phyloP scores from a whole-genome alignment of 495 filamentous ascomycete genomes.

The Hyphodiscus hymeniophilus region DNA sequence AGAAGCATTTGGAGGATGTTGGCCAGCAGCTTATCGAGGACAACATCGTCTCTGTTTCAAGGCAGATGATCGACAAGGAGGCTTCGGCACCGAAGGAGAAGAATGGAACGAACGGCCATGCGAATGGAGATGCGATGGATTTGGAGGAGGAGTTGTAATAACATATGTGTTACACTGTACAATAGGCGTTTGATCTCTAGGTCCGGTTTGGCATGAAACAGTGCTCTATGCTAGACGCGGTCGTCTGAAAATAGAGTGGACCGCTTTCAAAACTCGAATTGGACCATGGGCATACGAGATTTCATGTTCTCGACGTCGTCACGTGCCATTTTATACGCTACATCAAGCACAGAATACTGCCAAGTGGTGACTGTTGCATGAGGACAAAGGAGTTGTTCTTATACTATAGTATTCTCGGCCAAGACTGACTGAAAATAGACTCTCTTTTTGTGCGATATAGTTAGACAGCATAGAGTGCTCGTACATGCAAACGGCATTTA shows the following conservation, averaged over 20 bases:
- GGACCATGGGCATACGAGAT: too few relatives aligned
- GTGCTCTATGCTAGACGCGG: constrained; percentile 8
- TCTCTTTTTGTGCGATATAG: too few relatives aligned
- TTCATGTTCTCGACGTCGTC: too few relatives aligned
- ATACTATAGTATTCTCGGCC: too few relatives aligned
- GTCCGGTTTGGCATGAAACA: constrained; percentile 1
- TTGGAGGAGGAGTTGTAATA: constrained; percentile 49
- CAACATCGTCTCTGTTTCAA: constrained; percentile 92
- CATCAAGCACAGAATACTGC: too few relatives aligned
- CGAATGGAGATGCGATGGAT: constrained; percentile 38
- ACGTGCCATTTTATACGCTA: too few relatives aligned
- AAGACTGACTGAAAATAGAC: too few relatives aligned
- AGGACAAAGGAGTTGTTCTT: too few relatives aligned
- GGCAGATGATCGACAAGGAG: constrained; percentile 99
- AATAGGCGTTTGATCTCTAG: constrained; percentile 21
- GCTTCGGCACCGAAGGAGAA: constrained; percentile 57
- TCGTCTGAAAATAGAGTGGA: constrained; percentile 10
- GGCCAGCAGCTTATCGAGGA: constrained; percentile 95
- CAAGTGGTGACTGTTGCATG: too few relatives aligned
- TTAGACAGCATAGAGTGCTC: too few relatives aligned
- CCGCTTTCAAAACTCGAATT: background rate
- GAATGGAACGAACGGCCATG: constrained; percentile 17
- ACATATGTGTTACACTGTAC: constrained; percentile 21
- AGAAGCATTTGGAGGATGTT: constrained; percentile 97
- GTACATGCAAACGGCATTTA: too few relatives aligned